Evolutionary conservation across 1,284 basidiomycete genomes (phyloP), one percentile per base, ranked within the genome.

Genomic region (Grifola frondosa): DNA sequence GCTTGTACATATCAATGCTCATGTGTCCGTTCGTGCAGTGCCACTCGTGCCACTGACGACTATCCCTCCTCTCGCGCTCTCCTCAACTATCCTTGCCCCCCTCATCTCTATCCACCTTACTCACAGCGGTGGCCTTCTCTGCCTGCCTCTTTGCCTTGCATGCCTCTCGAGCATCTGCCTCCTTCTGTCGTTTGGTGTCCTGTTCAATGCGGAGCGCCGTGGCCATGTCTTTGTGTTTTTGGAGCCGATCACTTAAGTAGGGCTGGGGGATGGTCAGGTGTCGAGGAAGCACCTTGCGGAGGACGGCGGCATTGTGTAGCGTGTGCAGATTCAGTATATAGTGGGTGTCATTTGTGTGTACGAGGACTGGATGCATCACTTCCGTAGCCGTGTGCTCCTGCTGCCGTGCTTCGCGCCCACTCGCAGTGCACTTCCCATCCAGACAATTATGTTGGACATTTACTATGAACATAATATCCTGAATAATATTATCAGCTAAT

Each of bases 271-370:
- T 24, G 6, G 29, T 37, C n/a, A 49, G 26, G 21, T 30, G 25
- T 13, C 43, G 46, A 36, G 51, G 51, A 6, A 53, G 38, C 8
- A 23, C 28, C 10, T 39, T 17, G 2, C 46, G 52, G 15, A 58
- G 16, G 6, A 40, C 30, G 11, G 33, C 17, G 4, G 56, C 57
- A 34, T 59, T 59, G 36, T 59, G 55, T 2, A 57, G 30, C 6
- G 51, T 51, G 29, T 53, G 48, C 34, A 50, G 49, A 28, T 59
- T 59, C 23, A 59, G 12, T 3, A 59, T 25, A 37, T 37, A 57
- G 3, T 33, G 40, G 5, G 43, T 17, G 1, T 31, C 23, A 5
- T 40, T 5, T 5, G 4, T 25, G 37, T 59, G 54, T 16, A 42
- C 24, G 23, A 52, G 28, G 17, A 29, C 19, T 23, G 19, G 21